phyloP scores from a whole-genome alignment of 345 rosid species.

The Balakata baccata region DNA sequence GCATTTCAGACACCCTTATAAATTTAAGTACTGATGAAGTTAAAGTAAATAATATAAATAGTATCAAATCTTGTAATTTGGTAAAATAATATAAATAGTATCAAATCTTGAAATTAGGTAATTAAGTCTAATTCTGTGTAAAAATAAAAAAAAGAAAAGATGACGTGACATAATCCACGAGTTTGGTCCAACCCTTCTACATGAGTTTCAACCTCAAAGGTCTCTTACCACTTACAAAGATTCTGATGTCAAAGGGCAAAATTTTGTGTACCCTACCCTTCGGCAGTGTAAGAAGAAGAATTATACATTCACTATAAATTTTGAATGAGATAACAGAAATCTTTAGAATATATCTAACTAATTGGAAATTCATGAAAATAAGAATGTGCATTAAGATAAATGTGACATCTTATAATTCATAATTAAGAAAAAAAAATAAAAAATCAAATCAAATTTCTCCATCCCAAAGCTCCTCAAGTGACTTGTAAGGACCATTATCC shows the following conservation, averaged over 20 bases:
- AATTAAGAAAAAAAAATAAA: background rate
- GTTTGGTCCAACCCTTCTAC: conserved; percentile 11
- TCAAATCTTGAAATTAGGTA: too few species aligned
- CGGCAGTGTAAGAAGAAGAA: conserved; percentile 10
- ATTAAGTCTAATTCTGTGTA: too few species aligned
- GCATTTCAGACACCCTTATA: too few species aligned
- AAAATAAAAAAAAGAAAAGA: too few species aligned
- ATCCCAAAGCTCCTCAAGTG: conserved; percentile 49
- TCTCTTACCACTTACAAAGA: conserved; percentile 9
- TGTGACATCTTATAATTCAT: too few species aligned
- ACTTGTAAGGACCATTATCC: conserved; percentile 34
- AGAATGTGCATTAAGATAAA: background rate
- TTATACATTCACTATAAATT: background rate
- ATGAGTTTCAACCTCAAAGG: conserved; percentile 20
- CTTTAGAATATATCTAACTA: background rate
- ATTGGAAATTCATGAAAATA: background rate
- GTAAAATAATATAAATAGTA: too few species aligned
- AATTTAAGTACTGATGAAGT: too few species aligned
- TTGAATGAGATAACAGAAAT: too few species aligned
- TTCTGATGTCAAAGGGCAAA: conserved; percentile 13
- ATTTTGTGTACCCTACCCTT: conserved; percentile 11
- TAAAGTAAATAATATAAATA: too few species aligned
- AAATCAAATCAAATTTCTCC: conserved; percentile 31
- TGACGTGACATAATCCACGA: too few species aligned
- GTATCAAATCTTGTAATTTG: too few species aligned